Evolutionary conservation across 352 stramenopile species (phyloP), one percentile per base, ranked within the genome.

Genomic region (Globisporangium iwayamae): DNA sequence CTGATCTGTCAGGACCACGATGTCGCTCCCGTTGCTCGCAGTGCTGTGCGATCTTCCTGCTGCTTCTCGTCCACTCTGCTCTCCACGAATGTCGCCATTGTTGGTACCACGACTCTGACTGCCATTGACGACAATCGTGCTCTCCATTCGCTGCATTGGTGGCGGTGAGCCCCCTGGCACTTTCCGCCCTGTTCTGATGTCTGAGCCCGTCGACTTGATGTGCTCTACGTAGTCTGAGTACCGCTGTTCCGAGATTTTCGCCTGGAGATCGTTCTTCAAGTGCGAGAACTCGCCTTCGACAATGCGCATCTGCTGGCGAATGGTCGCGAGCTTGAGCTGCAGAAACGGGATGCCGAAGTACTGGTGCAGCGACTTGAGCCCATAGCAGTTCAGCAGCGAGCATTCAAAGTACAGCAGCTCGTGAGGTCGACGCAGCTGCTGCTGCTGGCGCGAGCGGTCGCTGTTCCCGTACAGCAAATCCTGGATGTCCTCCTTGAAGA

Each of bases 271-370:
- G 61, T 87, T 71, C 62, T 94, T 94, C 14, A 90, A n/a, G 36
- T 85, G 74, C 25, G 74, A 68, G 10, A 93, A 88, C 57, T 93
- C 79, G 5, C 71, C 73, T 60, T 93, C 83, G 9, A 91, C 66
- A 32, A 93, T 87, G 2, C 75, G 77, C 39, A 91, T 65, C 63
- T 93, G 85, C 71, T 96, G 83, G 38, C 81, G 76, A 36, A 94
- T 81, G 10, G 82, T 94, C 28, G 73, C 71, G 34, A 90, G 69
- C 57, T 95, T 95, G 41, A 95, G 66, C 56, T 93, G 81, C 57
- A 96, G 66, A 54, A 95, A 94, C 20, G 87, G 85, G 30, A 95
- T 84, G 4, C 81, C 81, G 63, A 96, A 90, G 66, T 95, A 96
- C 57, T 91, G 83, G 43, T 96, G 83, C 65, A 96, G 67, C 9